Percentiles rank a stretch among this genome's conserved stretches.
Conservation (phyloP, 1,284 basidiomycete genomes). For the Inonotus obliquus region DNA sequence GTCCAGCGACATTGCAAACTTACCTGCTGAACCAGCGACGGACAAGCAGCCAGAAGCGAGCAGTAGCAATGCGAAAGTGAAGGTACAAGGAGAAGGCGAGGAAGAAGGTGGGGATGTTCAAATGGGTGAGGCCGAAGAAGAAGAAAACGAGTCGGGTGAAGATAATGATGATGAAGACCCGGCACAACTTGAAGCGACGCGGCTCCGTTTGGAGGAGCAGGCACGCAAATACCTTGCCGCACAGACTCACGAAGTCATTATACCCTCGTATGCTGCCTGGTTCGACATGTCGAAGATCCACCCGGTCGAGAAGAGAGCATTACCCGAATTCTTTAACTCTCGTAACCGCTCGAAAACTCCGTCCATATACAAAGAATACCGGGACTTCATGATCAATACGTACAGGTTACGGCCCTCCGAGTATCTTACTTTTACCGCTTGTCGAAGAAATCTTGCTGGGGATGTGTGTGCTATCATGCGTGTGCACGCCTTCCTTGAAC, state of each 20-base stretch:
- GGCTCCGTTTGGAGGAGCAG: slow-evolving; percentile 76
- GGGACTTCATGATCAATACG: slow-evolving; percentile 99
- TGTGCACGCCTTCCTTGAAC: slow-evolving; percentile 97
- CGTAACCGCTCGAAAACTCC: slow-evolving; percentile 95
- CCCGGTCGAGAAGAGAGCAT: slow-evolving; percentile 85
- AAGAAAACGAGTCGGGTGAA: slow-evolving; percentile 65
- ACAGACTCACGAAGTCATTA: slow-evolving; percentile 95
- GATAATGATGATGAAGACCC: slow-evolving; percentile 77
- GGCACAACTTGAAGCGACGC: slow-evolving; percentile 74
- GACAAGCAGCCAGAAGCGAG: slow-evolving; percentile 44
- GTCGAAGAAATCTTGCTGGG: slow-evolving; percentile 91
- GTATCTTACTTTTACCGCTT: slow-evolving; percentile 97
- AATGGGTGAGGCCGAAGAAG: slow-evolving; percentile 53
- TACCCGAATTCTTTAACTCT: slow-evolving; percentile 99
- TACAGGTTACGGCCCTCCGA: slow-evolving; percentile 93
- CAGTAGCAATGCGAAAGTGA: slow-evolving; percentile 40
- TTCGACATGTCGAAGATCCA: slow-evolving; percentile 95
- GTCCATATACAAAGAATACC: slow-evolving; percentile 97
- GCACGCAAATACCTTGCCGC: slow-evolving; percentile 93
- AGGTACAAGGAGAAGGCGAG: slow-evolving; percentile 67
- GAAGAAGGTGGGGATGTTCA: slow-evolving; percentile 26
- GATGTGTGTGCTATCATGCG: slow-evolving; percentile 99
- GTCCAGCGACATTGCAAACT: slow-evolving; percentile 66
- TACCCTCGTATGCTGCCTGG: slow-evolving; percentile 97
- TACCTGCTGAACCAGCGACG: slow-evolving; percentile 47